A percentile compares a stretch with the other conserved stretches of the same genome.
Evolutionary conservation across 108 stramenopile species (phyloP).

Genomic region (Fragilariopsis cylindrus): DNA sequence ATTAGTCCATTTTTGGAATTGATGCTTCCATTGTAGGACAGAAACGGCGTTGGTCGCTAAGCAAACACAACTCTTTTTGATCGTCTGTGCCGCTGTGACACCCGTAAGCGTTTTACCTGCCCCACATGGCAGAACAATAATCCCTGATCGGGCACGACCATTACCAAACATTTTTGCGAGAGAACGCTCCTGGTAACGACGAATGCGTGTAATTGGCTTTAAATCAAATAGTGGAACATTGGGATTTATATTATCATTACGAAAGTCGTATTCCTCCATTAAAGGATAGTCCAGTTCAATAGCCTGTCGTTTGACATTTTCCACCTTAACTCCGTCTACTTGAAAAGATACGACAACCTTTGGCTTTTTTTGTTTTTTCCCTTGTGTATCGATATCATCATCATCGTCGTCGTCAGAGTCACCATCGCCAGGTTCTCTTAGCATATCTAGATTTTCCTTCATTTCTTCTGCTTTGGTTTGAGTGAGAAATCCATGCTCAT

Average conservation of each 20-base stretch:
- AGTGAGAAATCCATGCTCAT: conserved; percentile 74
- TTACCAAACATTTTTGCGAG: conserved; percentile 99
- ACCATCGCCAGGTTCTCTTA: conserved; percentile 68
- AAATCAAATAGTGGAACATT: conserved; percentile 89
- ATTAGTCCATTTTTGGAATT: conserved; percentile 92
- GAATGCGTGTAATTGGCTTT: conserved; percentile 92
- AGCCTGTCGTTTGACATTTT: conserved; percentile 90
- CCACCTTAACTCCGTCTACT: conserved; percentile 70
- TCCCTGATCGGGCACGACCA: conserved; percentile 97
- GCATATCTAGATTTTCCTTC: conserved; percentile 84
- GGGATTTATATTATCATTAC: conserved; percentile 80
- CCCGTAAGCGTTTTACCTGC: conserved; percentile 98
- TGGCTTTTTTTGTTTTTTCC: conserved; percentile 30
- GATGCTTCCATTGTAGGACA: conserved; percentile 97
- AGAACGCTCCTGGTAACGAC: conserved; percentile 95
- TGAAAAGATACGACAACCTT: conserved; percentile 75
- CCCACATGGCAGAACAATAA: conserved; percentile 99
- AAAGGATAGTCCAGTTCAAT: conserved; percentile 88
- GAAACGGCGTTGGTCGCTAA: conserved; percentile 96
- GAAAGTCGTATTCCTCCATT: conserved; percentile 99
- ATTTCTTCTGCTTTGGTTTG: conserved; percentile 82
- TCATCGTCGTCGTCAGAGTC: conserved; percentile 78
- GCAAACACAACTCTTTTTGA: conserved; percentile 92
- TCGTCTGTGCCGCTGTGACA: conserved; percentile 97
- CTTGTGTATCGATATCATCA: conserved; percentile 35